A percentile compares a stretch with the other conserved stretches of the same genome.
These are phyloP conservation scores for Pogostemon cablin DNA, from an alignment of 257 asterid species.

Conservation along the genomic window DNA sequence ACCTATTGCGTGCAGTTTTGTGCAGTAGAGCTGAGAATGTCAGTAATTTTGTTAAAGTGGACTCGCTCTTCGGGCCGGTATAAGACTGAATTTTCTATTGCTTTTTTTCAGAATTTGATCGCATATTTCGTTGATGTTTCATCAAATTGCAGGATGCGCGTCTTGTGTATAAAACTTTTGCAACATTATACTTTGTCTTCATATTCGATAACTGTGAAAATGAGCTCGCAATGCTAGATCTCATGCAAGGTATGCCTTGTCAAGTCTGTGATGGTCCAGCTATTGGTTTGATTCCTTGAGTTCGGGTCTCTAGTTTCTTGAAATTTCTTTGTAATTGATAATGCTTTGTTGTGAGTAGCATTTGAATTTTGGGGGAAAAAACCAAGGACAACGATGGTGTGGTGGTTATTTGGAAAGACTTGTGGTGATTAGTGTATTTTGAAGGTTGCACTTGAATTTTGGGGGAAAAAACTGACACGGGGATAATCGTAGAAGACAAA, in stretches of 20 bases:
- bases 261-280: constrained; percentile 16
- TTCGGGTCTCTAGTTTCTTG: neutral
- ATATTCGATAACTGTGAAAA: constrained; percentile 81
- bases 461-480: no score
- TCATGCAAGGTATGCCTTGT: constrained; percentile 82
- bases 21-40: constrained; percentile 83
- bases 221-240: constrained; percentile 98
- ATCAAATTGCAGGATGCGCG: constrained; percentile 67
- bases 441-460: neutral
- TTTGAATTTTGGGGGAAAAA: neutral
- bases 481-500: no score
- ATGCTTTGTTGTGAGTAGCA: neutral
- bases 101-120: constrained; percentile 9
- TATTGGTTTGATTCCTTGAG: constrained; percentile 21
- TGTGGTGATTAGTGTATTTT: neutral
- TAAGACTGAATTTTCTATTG: constrained; percentile 24
- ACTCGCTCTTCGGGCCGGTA: constrained; percentile 81
- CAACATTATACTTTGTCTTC: constrained; percentile 81
- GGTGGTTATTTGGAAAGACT: no score
- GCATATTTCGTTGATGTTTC: neutral
- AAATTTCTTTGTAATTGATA: constrained; percentile 10
- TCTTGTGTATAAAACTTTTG: constrained; percentile 87
- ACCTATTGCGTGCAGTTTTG: constrained; percentile 56
- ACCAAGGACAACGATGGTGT: neutral
- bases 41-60: constrained; percentile 83